Percentiles rank a stretch among this genome's conserved stretches.
Evolutionary conservation across 176 grass and related monocot genomes (phyloP).

Genomic region (Musa troglodytarum): DNA sequence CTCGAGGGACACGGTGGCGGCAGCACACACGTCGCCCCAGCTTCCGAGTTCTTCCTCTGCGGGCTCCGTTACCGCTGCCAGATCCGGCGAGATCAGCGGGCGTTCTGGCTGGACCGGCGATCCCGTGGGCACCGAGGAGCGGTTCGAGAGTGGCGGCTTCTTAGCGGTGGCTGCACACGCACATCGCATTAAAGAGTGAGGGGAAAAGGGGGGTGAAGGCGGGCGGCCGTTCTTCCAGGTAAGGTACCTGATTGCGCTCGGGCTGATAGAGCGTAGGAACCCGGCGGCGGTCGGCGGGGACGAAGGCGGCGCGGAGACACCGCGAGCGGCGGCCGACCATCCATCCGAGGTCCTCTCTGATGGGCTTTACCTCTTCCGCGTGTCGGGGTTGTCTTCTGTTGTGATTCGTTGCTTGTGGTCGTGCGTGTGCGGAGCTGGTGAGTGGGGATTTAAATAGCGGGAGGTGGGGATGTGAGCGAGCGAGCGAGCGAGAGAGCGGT

Average conservation of each 20-base stretch:
- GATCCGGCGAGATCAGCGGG: slow-evolving; percentile 28
- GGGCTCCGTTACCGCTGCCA: slow-evolving; percentile 4
- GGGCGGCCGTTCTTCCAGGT: too few relatives aligned
- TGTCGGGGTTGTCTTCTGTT: too few relatives aligned
- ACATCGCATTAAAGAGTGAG: not conserved
- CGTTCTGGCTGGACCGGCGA: slow-evolving; percentile 26
- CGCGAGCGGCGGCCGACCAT: slow-evolving; percentile 43
- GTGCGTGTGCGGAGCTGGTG: not conserved
- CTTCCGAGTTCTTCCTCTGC: slow-evolving; percentile 30
- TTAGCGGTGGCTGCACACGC: slow-evolving; percentile 29
- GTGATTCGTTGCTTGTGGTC: not conserved
- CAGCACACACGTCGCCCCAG: slow-evolving; percentile 1
- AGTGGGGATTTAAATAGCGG: not conserved
- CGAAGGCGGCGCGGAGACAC: slow-evolving; percentile 78
- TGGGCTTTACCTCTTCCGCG: too few relatives aligned
- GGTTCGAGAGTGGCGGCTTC: slow-evolving; percentile 33
- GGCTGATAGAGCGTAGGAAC: slow-evolving; percentile 18
- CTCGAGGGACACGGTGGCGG: slow-evolving; percentile 7
- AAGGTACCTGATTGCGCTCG: slow-evolving; percentile 36
- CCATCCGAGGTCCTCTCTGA: slow-evolving; percentile 25
- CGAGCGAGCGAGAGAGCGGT: not conserved
- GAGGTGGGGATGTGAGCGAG: too few relatives aligned
- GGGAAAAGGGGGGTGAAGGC: not conserved
- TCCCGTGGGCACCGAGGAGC: slow-evolving; percentile 33
- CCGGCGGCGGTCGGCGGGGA: slow-evolving; percentile 34